Percentiles rank a stretch among this genome's conserved stretches.
These are phyloP conservation scores for Naganishia antarctica DNA, from an alignment of 768 basidiomycete genomes.

Conservation along the genomic window DNA sequence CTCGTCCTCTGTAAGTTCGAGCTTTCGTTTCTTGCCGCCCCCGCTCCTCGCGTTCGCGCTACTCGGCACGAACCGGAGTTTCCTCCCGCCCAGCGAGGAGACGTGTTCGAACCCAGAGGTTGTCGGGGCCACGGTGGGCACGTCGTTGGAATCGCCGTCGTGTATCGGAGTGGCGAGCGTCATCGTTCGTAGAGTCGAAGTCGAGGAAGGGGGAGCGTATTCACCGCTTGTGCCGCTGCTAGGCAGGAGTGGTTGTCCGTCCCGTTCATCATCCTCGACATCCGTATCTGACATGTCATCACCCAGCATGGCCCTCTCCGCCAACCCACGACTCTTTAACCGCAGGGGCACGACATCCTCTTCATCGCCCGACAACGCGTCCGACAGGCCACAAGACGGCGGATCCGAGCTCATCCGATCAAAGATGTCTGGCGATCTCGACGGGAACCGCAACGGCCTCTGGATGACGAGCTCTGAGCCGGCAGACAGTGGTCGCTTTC, in stretches of 20 bases:
- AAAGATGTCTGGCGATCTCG: constrained; percentile 16
- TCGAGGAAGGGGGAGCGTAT: constrained; percentile 6
- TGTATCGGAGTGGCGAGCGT: constrained; percentile 10
- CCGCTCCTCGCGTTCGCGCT: neutral
- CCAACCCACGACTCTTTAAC: neutral
- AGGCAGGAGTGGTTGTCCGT: neutral
- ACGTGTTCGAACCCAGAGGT: neutral
- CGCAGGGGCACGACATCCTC: neutral
- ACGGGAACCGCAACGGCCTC: neutral
- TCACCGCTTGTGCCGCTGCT: constrained; percentile 13
- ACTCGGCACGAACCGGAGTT: constrained; percentile 4
- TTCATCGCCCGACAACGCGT: constrained; percentile 5
- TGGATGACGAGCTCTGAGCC: neutral
- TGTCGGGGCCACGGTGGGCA: neutral
- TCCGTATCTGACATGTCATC: constrained; percentile 23
- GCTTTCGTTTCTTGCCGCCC: constrained; percentile 7
- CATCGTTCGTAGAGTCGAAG: neutral
- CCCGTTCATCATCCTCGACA: constrained; percentile 15
- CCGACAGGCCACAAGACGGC: constrained; percentile 17
- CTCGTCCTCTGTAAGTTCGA: constrained; percentile 8
- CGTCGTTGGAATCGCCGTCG: constrained; percentile 7
- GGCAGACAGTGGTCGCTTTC: neutral
- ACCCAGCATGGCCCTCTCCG: no score
- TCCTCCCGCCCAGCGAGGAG: neutral
- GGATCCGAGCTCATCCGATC: constrained; percentile 25